Conservation (phyloP, 306 rosid genomes). For the Castanospermum australe region DNA sequence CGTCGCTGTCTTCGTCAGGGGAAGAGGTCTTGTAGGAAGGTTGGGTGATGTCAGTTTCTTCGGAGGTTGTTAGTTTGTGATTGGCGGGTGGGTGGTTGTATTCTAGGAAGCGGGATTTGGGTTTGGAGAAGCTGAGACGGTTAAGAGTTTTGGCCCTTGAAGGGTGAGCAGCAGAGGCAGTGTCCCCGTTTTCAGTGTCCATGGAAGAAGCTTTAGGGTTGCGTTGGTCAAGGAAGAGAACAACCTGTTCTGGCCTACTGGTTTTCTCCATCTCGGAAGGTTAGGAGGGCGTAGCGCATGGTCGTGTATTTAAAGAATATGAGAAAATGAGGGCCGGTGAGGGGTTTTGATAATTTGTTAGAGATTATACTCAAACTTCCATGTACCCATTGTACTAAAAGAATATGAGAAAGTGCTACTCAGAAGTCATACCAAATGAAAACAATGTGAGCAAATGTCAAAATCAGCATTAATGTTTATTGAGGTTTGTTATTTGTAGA, state of each 20-base stretch:
- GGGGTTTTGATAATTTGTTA: no score
- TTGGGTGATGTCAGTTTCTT: conserved; percentile 12
- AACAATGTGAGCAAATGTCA: neutral
- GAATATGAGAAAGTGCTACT: neutral
- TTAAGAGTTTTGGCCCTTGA: conserved; percentile 30
- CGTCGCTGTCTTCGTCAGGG: neutral
- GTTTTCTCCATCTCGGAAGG: conserved; percentile 27
- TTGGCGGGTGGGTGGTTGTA: conserved; percentile 10
- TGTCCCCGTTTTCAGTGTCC: conserved; percentile 17
- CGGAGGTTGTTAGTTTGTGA: neutral
- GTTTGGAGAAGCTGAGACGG: conserved; percentile 53
- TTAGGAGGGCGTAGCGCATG: neutral
- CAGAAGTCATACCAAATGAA: no score
- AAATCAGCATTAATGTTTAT: neutral
- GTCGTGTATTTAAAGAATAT: neutral
- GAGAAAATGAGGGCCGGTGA: no score
- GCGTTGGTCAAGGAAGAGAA: conserved; percentile 37
- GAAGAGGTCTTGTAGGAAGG: conserved; percentile 27
- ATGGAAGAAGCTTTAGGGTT: conserved; percentile 31
- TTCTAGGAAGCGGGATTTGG: conserved; percentile 49
- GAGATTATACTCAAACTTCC: no score
- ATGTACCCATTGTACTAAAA: no score
- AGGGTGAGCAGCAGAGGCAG: neutral
- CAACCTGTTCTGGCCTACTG: conserved; percentile 44
- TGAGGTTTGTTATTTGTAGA: no score